Evolutionary conservation across 345 rosid genomes (phyloP), one percentile per base, ranked within the genome.

Genomic region (Raphanus sativus): DNA sequence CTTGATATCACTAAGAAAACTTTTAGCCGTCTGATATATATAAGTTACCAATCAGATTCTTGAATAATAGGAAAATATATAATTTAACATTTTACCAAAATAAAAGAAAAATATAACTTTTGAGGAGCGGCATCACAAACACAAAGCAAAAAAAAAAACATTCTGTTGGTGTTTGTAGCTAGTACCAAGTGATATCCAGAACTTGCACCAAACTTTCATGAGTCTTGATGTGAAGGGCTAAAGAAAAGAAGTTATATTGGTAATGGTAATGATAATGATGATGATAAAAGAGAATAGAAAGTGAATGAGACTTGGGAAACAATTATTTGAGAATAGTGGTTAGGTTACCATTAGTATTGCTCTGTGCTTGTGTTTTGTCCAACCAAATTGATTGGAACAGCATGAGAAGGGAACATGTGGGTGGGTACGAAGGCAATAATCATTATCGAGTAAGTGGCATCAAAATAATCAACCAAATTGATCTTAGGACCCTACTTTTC

Each of bases 341-440:
- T 48, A 13, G 54, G 16, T 48, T 48, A 48, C 54, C 15, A 69
- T 25, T 64, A 59, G 40, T 29, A 11, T 70, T 64, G 80, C 66
- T 55, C 65, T n/a, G 60, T 76, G 73, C 67, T 62, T 76, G 70
- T 70, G 59, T 64, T 77, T 70, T 70, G 65, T 77, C 66, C 61
- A 70, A 77, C 75, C 65, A 70, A 29, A 70, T 70, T 77, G 59
- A 77, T 77, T 62, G 65, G 80, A 34, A 62, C 52, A 25, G 34
- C 65, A 77, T 5, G 48, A 69, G 26, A 70, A 70, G 80, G 75
- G 60, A 70, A 77, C 80, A 77, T 77, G 71, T 55, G 71, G 75
- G 71, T 70, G 48, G 30, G 66, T 77, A 38, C 28, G 71, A 77
- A 24, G 75, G 66, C 75, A 63, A 38, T 63, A 77, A 77, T 63